Evolutionary conservation across 768 basidiomycete species (phyloP).

Genomic region (Clathrus columnatus): DNA sequence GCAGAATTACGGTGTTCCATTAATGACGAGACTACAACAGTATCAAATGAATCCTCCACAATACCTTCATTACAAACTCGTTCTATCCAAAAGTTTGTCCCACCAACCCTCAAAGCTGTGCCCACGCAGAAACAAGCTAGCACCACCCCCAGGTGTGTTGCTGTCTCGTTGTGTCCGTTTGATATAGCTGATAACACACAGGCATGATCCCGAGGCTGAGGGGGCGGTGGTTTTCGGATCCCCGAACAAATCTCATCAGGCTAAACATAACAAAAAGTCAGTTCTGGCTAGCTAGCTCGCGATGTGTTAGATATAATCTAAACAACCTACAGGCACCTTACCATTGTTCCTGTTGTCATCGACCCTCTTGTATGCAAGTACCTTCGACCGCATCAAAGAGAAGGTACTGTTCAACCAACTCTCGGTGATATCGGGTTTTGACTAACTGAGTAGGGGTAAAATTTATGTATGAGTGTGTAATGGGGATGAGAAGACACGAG

Average conservation of each 20-base stretch:
- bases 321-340: conserved; percentile 37
- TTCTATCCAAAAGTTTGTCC: conserved; percentile 30
- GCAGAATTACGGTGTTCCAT: not conserved
- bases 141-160: conserved; percentile 39
- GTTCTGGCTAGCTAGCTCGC: conserved; percentile 9
- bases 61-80: not conserved
- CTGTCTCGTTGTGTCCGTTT: not conserved
- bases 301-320: conserved; percentile 6
- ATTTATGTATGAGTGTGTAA: conserved; percentile 93
- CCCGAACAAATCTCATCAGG: conserved; percentile 59
- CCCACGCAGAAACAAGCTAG: conserved; percentile 22
- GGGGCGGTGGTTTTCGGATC: conserved; percentile 82
- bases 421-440: not conserved
- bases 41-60: not conserved
- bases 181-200: conserved; percentile 19
- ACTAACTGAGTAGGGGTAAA: conserved; percentile 43
- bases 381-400: conserved; percentile 83
- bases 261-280: conserved; percentile 64
- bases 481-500: conserved; percentile 87
- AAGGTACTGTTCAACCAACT: conserved; percentile 41
- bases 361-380: conserved; percentile 74
- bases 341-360: conserved; percentile 75
- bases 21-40: not conserved
- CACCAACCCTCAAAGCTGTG: conserved; percentile 58
- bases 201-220: conserved; percentile 68